These are phyloP conservation scores for Boechera stricta DNA, from an alignment of 345 rosid genomes.

Conservation along the genomic window DNA sequence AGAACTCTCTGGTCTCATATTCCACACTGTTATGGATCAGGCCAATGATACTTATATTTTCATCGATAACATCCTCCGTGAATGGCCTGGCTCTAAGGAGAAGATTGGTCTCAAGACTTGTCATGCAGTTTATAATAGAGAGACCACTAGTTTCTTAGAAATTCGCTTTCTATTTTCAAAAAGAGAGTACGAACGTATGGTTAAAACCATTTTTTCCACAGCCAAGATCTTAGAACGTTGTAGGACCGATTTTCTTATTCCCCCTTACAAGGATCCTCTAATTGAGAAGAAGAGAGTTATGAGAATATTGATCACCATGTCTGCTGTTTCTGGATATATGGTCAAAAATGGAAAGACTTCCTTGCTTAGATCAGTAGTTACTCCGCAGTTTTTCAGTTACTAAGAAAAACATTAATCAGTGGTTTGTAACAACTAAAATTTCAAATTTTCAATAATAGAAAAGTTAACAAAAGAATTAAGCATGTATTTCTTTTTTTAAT, in stretches of 20 bases:
- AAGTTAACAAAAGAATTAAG: neutral
- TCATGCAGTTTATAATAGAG: slow-evolving; percentile 8
- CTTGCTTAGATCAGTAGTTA: slow-evolving; percentile 18
- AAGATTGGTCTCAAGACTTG: slow-evolving; percentile 18
- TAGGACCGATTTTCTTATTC: slow-evolving; percentile 20
- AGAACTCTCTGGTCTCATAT: slow-evolving; percentile 28
- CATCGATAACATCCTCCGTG: slow-evolving; percentile 27
- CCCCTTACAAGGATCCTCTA: slow-evolving; percentile 19
- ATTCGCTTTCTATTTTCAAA: neutral
- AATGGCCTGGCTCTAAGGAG: slow-evolving; percentile 7
- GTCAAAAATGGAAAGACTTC: neutral
- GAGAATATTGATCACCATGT: slow-evolving; percentile 39
- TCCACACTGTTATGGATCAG: neutral
- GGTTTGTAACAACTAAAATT: slow-evolving; percentile 7
- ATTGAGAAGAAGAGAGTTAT: slow-evolving; percentile 31
- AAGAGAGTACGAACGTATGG: slow-evolving; percentile 16
- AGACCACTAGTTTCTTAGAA: neutral
- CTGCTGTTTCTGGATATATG: slow-evolving; percentile 32
- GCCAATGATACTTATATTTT: slow-evolving; percentile 30
- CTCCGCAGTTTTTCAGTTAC: neutral
- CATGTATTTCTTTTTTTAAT: neutral
- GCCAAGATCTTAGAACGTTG: slow-evolving; percentile 21
- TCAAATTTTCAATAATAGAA: neutral
- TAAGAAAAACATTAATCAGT: neutral
- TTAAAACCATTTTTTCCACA: slow-evolving; percentile 2